Evolutionary conservation across 2,329 filamentous ascomycete genomes (phyloP).

Genomic region (Fusarium lateritium): DNA sequence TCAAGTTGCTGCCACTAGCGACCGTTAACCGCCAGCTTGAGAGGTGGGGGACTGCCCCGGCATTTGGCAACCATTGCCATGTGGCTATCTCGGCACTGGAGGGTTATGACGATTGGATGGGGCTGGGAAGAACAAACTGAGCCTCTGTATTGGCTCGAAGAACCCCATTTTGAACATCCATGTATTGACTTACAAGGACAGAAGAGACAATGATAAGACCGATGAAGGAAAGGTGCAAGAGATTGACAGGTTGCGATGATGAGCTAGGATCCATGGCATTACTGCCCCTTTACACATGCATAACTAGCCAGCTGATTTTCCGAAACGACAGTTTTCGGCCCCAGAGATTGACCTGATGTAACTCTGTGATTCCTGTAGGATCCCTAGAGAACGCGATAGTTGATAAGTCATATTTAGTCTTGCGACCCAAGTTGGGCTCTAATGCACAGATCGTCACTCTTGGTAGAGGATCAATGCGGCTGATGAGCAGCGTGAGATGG

Average conservation of each 20-base stretch:
- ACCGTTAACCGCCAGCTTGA: conserved; percentile 18
- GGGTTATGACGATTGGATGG: conserved; percentile 9
- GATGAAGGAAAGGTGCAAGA: not conserved
- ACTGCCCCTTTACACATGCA: not conserved
- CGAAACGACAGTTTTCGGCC: not conserved
- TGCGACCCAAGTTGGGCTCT: not conserved
- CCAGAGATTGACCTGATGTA: conserved; percentile 9
- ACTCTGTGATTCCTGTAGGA: not conserved
- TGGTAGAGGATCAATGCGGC: conserved; percentile 2
- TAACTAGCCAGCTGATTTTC: not conserved
- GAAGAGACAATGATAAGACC: not conserved
- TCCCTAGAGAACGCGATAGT: conserved; percentile 10
- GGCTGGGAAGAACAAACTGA: not conserved
- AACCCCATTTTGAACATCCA: not conserved
- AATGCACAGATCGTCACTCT: conserved; percentile 5
- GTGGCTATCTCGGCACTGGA: conserved; percentile 29
- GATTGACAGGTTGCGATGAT: not conserved
- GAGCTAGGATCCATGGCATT: not conserved
- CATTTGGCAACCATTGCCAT: conserved; percentile 29
- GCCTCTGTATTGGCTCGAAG: not conserved
- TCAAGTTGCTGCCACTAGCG: conserved; percentile 10
- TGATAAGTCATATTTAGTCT: conserved; percentile 18
- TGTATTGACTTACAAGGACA: not conserved
- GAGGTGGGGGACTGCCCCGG: conserved; percentile 20
- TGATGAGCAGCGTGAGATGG: conserved; percentile 5